Evolutionary conservation across 2,329 filamentous ascomycete species (phyloP).

Genomic region (Hymenoscyphus repandus): DNA sequence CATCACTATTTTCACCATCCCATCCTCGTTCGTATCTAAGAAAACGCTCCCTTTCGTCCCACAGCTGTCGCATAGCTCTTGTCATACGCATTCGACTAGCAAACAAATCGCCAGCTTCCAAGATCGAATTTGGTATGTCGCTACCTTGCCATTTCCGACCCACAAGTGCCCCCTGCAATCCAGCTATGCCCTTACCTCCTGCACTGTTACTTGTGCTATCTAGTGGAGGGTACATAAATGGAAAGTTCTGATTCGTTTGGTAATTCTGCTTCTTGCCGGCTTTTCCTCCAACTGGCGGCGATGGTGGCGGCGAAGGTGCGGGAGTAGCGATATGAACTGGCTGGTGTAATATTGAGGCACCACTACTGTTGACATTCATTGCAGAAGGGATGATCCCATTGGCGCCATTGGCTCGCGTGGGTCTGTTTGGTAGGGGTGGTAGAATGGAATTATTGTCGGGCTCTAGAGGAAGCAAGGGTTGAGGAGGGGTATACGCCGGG

Average conservation of each 20-base stretch:
- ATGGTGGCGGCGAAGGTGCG: conserved; percentile 90
- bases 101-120: conserved; percentile 91
- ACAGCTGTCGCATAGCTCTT: conserved; percentile 83
- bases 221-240: conserved; percentile 92
- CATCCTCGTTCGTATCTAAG: conserved; percentile 91
- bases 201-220: conserved; percentile 85
- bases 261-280: conserved; percentile 98
- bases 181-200: conserved; percentile 81
- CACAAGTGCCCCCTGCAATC: conserved; percentile 72
- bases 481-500: conserved; percentile 88
- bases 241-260: conserved; percentile 97
- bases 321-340: conserved; percentile 98
- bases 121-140: conserved; percentile 87
- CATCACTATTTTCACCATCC: conserved; percentile 46
- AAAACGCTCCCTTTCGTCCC: conserved; percentile 88
- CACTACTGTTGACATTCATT: conserved; percentile 47
- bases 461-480: conserved; percentile 76
- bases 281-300: conserved; percentile 80
- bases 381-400: conserved; percentile 58
- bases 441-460: conserved; percentile 87
- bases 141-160: conserved; percentile 89
- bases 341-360: conserved; percentile 83
- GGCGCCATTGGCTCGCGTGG: conserved; percentile 53
- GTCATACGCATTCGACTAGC: conserved; percentile 87
- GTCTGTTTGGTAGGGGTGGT: conserved; percentile 74